A percentile compares a stretch with the other conserved stretches of the same genome.
Conservation (phyloP, 2,329 filamentous ascomycete genomes). For the Pyricularia pennisetigena region DNA sequence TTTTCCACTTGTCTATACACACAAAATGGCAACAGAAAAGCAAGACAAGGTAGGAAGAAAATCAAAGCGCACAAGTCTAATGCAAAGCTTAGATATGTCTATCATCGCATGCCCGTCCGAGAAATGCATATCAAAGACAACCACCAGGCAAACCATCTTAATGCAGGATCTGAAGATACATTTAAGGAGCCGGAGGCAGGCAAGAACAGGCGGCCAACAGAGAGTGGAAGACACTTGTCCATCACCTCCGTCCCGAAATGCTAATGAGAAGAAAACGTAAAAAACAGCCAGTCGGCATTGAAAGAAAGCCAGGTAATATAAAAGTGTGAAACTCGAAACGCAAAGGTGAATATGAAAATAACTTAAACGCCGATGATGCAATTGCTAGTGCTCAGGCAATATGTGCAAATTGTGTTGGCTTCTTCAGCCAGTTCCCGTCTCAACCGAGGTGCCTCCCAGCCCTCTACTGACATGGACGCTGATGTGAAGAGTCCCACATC, state of each 20-base stretch:
- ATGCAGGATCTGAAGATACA: slow-evolving; percentile 23
- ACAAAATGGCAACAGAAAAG: slow-evolving; percentile 10
- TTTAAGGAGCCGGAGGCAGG: slow-evolving; percentile 10
- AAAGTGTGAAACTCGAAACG: slow-evolving; percentile 9
- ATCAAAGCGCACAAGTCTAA: slow-evolving; percentile 14
- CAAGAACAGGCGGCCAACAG: not conserved
- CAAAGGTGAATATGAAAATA: slow-evolving; percentile 13
- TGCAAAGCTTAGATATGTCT: slow-evolving; percentile 20
- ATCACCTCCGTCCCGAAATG: not conserved
- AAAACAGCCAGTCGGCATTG: slow-evolving; percentile 7
- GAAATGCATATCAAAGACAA: slow-evolving; percentile 24
- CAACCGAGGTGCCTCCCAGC: slow-evolving; percentile 30
- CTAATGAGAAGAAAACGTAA: slow-evolving; percentile 5
- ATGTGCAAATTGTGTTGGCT: slow-evolving; percentile 9
- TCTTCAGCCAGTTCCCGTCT: slow-evolving; percentile 24
- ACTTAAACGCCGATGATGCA: slow-evolving; percentile 16
- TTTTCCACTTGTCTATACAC: slow-evolving; percentile 1
- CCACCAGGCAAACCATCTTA: slow-evolving; percentile 24
- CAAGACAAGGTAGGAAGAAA: not conserved
- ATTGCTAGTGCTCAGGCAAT: slow-evolving; percentile 14
- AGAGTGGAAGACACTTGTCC: not conserved
- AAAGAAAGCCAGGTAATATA: slow-evolving; percentile 9
- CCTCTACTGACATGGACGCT: slow-evolving; percentile 34
- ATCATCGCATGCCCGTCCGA: slow-evolving; percentile 20
- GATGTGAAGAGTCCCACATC: slow-evolving; percentile 59